Evolutionary conservation across 176 grass and related monocot genomes (phyloP).

Genomic region (Tillandsia leiboldiana): DNA sequence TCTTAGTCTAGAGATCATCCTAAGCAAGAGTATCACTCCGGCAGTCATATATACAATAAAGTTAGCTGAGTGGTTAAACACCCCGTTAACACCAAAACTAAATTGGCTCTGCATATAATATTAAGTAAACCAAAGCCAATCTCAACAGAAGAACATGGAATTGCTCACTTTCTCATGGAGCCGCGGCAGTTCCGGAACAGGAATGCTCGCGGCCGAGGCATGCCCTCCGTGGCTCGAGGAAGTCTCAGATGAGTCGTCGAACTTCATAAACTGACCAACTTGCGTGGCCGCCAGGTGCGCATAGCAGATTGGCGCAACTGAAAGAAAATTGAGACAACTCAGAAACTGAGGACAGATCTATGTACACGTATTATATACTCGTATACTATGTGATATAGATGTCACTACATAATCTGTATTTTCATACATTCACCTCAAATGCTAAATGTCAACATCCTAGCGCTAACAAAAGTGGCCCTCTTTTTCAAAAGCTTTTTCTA

Average conservation of each 20-base stretch:
- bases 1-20: too few species aligned
- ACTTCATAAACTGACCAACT: constrained; percentile 73
- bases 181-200: constrained; percentile 59
- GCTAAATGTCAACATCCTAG: too few species aligned
- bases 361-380: too few species aligned
- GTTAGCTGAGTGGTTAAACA: neutral
- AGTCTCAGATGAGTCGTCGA: constrained; percentile 57
- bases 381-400: neutral
- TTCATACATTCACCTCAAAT: too few species aligned
- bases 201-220: constrained; percentile 19
- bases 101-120: neutral
- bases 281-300: constrained; percentile 71
- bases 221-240: constrained; percentile 59
- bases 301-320: constrained; percentile 87
- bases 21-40: too few species aligned
- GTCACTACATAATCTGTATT: neutral
- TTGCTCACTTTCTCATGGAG: constrained; percentile 65
- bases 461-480: too few species aligned
- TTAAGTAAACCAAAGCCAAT: neutral
- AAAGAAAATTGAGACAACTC: neutral
- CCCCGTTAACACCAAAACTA: neutral
- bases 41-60: neutral
- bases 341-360: neutral
- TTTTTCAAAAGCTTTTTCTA: too few species aligned
- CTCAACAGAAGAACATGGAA: constrained; percentile 91